A percentile compares a stretch with the other conserved stretches of the same genome.
phyloP scores from a whole-genome alignment of 495 filamentous ascomycete species.

The Tuber umbilicatum region DNA sequence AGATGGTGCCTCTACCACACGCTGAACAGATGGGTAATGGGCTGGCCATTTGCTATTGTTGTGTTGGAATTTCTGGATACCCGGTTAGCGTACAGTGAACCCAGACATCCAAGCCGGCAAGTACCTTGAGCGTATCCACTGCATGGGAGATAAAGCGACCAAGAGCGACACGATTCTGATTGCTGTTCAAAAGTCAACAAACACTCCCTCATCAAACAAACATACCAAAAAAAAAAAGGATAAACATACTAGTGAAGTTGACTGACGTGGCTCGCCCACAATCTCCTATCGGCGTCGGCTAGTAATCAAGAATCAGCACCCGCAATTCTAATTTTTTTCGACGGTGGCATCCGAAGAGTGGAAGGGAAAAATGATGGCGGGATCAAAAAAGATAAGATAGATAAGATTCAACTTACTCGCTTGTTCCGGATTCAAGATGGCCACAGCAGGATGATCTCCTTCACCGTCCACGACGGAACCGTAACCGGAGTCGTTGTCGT shows the following conservation, averaged over 20 bases:
- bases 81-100: constrained; percentile 13
- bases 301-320: constrained; percentile 41
- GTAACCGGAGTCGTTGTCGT: constrained; percentile 87
- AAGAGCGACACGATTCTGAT: constrained; percentile 79
- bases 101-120: constrained; percentile 11
- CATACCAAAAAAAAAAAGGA: neutral
- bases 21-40: constrained; percentile 83
- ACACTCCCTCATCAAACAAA: constrained; percentile 5
- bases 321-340: constrained; percentile 44
- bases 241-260: constrained; percentile 59
- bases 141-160: constrained; percentile 76
- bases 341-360: constrained; percentile 31
- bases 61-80: constrained; percentile 66
- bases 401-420: constrained; percentile 56
- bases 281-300: constrained; percentile 56
- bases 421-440: constrained; percentile 47
- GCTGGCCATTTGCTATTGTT: constrained; percentile 90
- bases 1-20: constrained; percentile 47
- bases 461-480: constrained; percentile 60
- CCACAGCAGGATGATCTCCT: constrained; percentile 47
- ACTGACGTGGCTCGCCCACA: constrained; percentile 61
- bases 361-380: constrained; percentile 47
- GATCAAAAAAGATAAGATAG: too few relatives aligned
- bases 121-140: constrained; percentile 60
- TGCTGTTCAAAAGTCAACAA: constrained; percentile 55